Conservation (phyloP, 2,329 filamentous ascomycete species). For the Exserohilum rostratum region DNA sequence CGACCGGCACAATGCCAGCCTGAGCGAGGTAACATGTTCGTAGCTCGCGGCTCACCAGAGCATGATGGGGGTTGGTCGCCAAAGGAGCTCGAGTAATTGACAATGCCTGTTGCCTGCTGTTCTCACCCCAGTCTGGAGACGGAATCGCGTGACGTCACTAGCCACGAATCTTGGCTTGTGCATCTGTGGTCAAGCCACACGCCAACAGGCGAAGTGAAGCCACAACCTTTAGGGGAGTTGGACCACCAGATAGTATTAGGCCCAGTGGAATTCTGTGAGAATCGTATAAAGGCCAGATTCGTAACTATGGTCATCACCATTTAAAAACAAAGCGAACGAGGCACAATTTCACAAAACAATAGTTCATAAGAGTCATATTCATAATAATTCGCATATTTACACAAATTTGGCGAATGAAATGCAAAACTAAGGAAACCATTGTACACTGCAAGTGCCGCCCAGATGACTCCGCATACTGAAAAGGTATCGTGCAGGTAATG, state of each 20-base stretch:
- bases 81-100: not conserved
- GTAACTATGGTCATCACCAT: too few species aligned
- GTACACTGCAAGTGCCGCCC: constrained; percentile 42
- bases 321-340: too few species aligned
- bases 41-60: constrained; percentile 4
- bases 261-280: too few species aligned
- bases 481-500: constrained; percentile 47
- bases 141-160: constrained; percentile 15
- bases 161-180: constrained; percentile 11
- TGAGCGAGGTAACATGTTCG: constrained; percentile 26
- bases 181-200: not conserved
- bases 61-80: constrained; percentile 18
- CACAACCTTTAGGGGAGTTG: not conserved
- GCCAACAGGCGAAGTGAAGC: constrained; percentile 1
- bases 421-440: constrained; percentile 14
- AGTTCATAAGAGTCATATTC: not conserved
- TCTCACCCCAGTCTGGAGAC: constrained; percentile 2
- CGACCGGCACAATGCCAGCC: constrained; percentile 28
- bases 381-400: constrained; percentile 23
- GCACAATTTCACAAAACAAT: too few species aligned
- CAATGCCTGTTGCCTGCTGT: constrained; percentile 5
- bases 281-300: too few species aligned
- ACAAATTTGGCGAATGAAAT: constrained; percentile 27
- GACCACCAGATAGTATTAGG: not conserved
- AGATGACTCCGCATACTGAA: constrained; percentile 40